Evolutionary conservation across 176 grass and related monocot species (phyloP).

Genomic region (Musa beccarii): DNA sequence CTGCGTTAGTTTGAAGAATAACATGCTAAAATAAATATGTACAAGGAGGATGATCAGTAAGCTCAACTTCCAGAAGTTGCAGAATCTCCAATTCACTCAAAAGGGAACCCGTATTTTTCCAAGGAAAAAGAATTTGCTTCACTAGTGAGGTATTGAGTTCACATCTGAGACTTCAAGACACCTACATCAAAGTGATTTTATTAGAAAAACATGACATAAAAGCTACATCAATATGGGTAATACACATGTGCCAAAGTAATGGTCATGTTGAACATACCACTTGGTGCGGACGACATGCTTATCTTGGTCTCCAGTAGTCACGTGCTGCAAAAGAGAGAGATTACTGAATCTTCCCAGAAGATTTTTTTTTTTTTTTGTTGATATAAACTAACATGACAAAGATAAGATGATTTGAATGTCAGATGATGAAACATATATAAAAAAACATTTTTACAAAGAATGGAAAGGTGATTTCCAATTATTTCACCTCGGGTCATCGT

Average conservation of each 20-base stretch:
- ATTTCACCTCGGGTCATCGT: constrained; percentile 43
- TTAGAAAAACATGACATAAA: neutral
- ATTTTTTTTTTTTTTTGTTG: neutral
- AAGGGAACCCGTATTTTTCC: neutral
- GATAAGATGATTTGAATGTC: neutral
- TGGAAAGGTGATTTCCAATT: constrained; percentile 7
- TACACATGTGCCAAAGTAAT: neutral
- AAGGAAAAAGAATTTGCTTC: neutral
- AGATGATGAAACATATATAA: neutral
- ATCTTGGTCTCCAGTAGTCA: constrained; percentile 54
- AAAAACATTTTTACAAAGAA: constrained; percentile 6
- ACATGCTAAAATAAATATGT: constrained; percentile 44
- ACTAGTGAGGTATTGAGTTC: neutral
- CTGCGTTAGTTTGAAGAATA: constrained; percentile 60
- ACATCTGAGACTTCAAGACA: neutral
- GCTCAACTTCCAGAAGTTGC: constrained; percentile 27
- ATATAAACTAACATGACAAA: neutral
- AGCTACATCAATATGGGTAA: neutral
- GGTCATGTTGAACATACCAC: constrained; percentile 18
- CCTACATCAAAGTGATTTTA: constrained; percentile 1
- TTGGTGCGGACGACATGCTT: constrained; percentile 7
- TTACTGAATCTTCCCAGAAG: constrained; percentile 1
- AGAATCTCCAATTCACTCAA: constrained; percentile 15
- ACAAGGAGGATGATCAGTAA: constrained; percentile 37
- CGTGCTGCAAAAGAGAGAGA: constrained; percentile 31